phyloP scores from a whole-genome alignment of 768 basidiomycete genomes.

The Royoungia palumana region DNA sequence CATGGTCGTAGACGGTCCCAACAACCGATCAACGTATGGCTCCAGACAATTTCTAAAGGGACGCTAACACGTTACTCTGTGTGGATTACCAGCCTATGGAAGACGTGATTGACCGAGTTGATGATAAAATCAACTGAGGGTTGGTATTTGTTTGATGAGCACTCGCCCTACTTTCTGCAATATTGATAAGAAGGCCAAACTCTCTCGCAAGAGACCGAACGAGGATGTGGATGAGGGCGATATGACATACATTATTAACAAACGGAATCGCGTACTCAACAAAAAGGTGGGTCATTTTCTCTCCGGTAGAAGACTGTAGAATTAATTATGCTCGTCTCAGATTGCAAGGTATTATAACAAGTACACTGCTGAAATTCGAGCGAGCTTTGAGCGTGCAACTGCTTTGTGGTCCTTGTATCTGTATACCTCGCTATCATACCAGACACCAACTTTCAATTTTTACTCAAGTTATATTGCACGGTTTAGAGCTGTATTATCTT shows the following conservation, averaged over 20 bases:
- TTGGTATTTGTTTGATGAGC: constrained; percentile 40
- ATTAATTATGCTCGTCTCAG: constrained; percentile 35
- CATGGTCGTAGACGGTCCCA: constrained; percentile 41
- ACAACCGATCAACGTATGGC: constrained; percentile 63
- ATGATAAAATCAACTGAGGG: constrained; percentile 92
- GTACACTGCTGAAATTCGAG: constrained; percentile 93
- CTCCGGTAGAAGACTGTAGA: neutral
- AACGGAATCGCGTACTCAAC: constrained; percentile 96
- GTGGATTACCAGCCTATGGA: constrained; percentile 95
- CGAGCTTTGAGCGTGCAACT: constrained; percentile 96
- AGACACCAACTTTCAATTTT: too few relatives aligned
- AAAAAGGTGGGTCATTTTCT: constrained; percentile 63
- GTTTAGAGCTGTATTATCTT: too few relatives aligned
- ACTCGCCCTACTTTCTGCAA: constrained; percentile 36
- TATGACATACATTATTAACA: constrained; percentile 99
- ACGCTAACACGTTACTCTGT: constrained; percentile 89
- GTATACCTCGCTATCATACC: constrained; percentile 13
- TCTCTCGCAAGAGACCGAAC: constrained; percentile 84
- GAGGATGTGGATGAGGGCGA: constrained; percentile 95
- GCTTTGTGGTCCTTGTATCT: constrained; percentile 54
- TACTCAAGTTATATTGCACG: too few relatives aligned
- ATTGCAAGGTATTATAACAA: constrained; percentile 96
- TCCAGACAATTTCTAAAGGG: constrained; percentile 83
- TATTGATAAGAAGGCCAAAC: constrained; percentile 86
- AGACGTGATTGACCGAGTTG: constrained; percentile 91